phyloP scores from a whole-genome alignment of 2,329 filamentous ascomycete species.

The Monilinia polystroma region DNA sequence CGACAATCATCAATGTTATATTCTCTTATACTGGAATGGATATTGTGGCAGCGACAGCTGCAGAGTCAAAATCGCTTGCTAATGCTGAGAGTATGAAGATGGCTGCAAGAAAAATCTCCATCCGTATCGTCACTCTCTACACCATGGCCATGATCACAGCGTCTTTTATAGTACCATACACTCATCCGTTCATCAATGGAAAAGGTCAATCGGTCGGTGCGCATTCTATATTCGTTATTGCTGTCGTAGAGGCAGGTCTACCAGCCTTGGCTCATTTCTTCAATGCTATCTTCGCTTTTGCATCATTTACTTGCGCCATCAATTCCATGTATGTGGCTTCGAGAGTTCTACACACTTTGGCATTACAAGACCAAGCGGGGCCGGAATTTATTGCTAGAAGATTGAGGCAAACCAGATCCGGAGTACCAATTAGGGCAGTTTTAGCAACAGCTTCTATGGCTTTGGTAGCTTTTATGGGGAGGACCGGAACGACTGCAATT shows the following conservation, averaged over 20 bases:
- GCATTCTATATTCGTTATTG: constrained; percentile 44
- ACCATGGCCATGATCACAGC: constrained; percentile 34
- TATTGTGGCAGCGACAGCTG: constrained; percentile 43
- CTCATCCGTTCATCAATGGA: constrained; percentile 46
- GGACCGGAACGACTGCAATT: constrained; percentile 42
- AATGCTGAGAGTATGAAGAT: constrained; percentile 45
- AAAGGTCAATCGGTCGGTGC: constrained; percentile 41
- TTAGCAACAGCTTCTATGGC: constrained; percentile 44
- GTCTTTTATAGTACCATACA: constrained; percentile 42
- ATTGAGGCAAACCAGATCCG: constrained; percentile 41
- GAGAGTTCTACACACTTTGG: constrained; percentile 43
- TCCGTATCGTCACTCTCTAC: constrained; percentile 42
- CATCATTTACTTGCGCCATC: constrained; percentile 42
- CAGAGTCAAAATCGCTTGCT: constrained; percentile 41
- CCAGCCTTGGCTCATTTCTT: constrained; percentile 36
- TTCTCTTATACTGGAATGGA: constrained; percentile 39
- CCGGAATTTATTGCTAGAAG: constrained; percentile 45
- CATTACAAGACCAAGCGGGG: constrained; percentile 43
- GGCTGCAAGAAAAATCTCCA: constrained; percentile 44
- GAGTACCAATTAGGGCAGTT: constrained; percentile 44
- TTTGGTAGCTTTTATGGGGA: constrained; percentile 44
- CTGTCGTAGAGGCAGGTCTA: constrained; percentile 43
- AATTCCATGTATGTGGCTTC: constrained; percentile 44
- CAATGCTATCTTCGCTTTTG: constrained; percentile 44
- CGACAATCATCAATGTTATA: constrained; percentile 43